Evolutionary conservation across 352 stramenopile genomes (phyloP).

Genomic region (Aphanomyces euteiches): DNA sequence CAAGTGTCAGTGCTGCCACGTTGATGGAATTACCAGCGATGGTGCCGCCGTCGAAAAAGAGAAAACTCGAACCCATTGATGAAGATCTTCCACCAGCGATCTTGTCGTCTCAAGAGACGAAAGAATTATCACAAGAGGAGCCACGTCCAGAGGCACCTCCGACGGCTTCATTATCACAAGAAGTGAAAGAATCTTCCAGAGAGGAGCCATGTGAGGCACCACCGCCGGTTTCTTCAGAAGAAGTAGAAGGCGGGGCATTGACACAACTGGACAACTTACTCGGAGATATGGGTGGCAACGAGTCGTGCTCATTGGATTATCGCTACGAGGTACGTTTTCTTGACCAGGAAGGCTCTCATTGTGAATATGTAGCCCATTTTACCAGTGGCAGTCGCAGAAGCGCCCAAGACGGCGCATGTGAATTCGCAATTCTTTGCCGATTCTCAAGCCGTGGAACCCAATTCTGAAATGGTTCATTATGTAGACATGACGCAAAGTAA

Average conservation of each 20-base stretch:
- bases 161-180: neutral
- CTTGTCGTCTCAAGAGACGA: neutral
- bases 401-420: neutral
- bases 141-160: neutral
- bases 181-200: neutral
- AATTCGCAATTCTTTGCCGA: slow-evolving; percentile 23
- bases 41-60: slow-evolving; percentile 34
- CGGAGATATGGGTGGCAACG: slow-evolving; percentile 9
- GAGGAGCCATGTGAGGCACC: neutral
- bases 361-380: neutral
- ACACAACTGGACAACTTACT: slow-evolving; percentile 13
- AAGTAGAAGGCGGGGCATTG: neutral
- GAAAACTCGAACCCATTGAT: slow-evolving; percentile 45
- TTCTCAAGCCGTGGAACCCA: slow-evolving; percentile 16
- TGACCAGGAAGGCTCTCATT: neutral
- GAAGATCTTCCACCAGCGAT: neutral
- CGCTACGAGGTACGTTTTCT: neutral
- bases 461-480: slow-evolving; percentile 29
- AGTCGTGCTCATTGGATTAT: slow-evolving; percentile 15
- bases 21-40: neutral
- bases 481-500: neutral
- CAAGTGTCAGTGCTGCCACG: slow-evolving; percentile 24
- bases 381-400: neutral
- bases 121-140: too few species aligned
- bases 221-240: neutral